A percentile compares a stretch with the other conserved stretches of the same genome.
These are phyloP conservation scores for Suhomyces kilbournensis DNA, from an alignment of 805 yeast genomes.

Conservation along the genomic window DNA sequence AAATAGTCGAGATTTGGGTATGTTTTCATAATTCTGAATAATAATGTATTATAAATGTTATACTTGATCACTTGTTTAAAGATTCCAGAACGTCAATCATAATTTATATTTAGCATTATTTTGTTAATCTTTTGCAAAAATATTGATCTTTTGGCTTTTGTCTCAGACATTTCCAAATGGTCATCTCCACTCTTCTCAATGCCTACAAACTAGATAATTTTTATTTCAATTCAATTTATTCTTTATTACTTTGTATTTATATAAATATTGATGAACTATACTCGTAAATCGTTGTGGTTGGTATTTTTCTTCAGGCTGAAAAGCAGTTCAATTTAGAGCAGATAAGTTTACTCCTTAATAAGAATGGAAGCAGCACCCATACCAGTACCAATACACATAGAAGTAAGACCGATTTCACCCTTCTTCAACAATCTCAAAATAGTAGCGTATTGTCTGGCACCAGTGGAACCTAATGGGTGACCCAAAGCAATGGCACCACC, in stretches of 20 bases:
- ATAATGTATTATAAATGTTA: too few relatives aligned
- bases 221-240: not conserved
- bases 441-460: slow-evolving; percentile 92
- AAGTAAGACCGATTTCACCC: slow-evolving; percentile 85
- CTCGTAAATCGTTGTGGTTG: not conserved
- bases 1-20: too few relatives aligned
- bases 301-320: not conserved
- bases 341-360: slow-evolving; percentile 58
- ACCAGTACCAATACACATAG: slow-evolving; percentile 98
- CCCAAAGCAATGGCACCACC: slow-evolving; percentile 98
- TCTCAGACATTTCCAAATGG: too few relatives aligned
- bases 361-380: slow-evolving; percentile 96
- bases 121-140: not conserved
- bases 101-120: too few relatives aligned
- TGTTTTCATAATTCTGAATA: too few relatives aligned
- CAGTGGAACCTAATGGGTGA: slow-evolving; percentile 68
- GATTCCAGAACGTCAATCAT: too few relatives aligned
- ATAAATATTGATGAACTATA: slow-evolving; percentile 3
- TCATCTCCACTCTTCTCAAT: too few relatives aligned
- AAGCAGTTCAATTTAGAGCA: not conserved
- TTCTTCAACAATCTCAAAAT: slow-evolving; percentile 72
- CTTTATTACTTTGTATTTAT: not conserved
- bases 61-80: too few relatives aligned
- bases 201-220: not conserved
- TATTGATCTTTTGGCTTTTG: too few relatives aligned